phyloP scores from a whole-genome alignment of 2,329 filamentous ascomycete species.

The Sodiomyces alkalinus region DNA sequence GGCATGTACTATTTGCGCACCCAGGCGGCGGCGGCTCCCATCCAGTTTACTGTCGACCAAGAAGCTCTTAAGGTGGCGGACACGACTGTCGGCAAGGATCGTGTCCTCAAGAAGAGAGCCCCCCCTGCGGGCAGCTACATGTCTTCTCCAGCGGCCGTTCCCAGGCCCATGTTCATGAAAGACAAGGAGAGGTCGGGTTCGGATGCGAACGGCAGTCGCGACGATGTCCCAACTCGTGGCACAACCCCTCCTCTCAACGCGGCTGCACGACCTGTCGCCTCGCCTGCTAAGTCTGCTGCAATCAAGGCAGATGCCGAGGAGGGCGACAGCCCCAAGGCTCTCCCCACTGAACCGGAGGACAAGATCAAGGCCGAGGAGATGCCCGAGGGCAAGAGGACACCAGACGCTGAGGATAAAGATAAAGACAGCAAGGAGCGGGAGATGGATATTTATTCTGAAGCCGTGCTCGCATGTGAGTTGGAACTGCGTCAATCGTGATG shows the following conservation, averaged over 20 bases:
- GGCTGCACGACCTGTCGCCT: conserved; percentile 29
- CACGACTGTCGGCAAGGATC: conserved; percentile 55
- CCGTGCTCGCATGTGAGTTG: conserved; percentile 68
- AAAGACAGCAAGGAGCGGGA: conserved; percentile 61
- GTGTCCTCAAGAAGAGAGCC: conserved; percentile 53
- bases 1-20: conserved; percentile 99
- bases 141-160: conserved; percentile 44
- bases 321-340: conserved; percentile 62
- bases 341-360: conserved; percentile 55
- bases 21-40: conserved; percentile 89
- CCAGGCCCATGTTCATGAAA: conserved; percentile 50
- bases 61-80: conserved; percentile 82
- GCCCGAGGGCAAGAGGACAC: conserved; percentile 36
- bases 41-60: conserved; percentile 98
- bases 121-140: conserved; percentile 40
- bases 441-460: conserved; percentile 88
- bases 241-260: conserved; percentile 44
- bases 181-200: conserved; percentile 33
- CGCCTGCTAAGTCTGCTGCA: conserved; percentile 41
- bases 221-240: conserved; percentile 54
- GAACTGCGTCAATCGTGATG: no score
- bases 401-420: conserved; percentile 59
- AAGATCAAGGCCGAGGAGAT: conserved; percentile 51
- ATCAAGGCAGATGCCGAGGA: conserved; percentile 69
- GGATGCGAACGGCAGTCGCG: conserved; percentile 24